Evolutionary conservation across 371 early-diverging fungal genomes (phyloP), one percentile per base, ranked within the genome.

Genomic region (Coemansia sp.): DNA sequence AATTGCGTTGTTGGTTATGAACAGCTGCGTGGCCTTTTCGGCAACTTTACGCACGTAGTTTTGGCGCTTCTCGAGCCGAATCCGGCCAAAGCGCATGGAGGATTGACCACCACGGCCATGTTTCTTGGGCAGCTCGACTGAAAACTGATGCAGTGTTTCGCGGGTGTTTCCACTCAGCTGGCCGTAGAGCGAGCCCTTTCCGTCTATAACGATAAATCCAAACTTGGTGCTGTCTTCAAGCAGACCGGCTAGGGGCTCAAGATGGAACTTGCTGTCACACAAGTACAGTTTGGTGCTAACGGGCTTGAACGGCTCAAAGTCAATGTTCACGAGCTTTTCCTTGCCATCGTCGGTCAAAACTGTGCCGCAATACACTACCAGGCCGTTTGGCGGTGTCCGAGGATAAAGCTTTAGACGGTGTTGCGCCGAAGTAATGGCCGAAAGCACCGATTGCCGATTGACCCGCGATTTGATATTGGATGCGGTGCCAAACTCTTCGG

Each of bases 31-130:
- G 21, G 95, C 93, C 60, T 94, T 83, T 80, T 99, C 99, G 20
- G 96, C 95, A 40, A 99, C 96, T 85, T 99, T 99, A 68, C 96
- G 93, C 44, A 99, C 93, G 79, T 99, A 99, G 77, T 98, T 95
- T 86, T 96, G 94, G 59, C 99, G 92, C 84, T 96, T 98, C 81
- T 99, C 99, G 63, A 94, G 91, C 75, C 99, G 90, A 50, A 99
- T 86, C 87, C 99, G 94, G 11, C 97, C 92, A 86, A 99, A 99
- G 90, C 99, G 96, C 62, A 97, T 87, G 16, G 99, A 96, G 30
- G 97, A 97, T 84, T 99, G 99, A 87, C 99, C 99, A 87, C 99
- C 99, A 82, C 99, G 92, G 62, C 94, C 99, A 88, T 99, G 99
- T 91, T 99, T 99, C 87, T 99, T 99, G 67, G 99, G 99, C 67